Conservation (phyloP, 768 basidiomycete genomes). For the Trametes cinnabarina region DNA sequence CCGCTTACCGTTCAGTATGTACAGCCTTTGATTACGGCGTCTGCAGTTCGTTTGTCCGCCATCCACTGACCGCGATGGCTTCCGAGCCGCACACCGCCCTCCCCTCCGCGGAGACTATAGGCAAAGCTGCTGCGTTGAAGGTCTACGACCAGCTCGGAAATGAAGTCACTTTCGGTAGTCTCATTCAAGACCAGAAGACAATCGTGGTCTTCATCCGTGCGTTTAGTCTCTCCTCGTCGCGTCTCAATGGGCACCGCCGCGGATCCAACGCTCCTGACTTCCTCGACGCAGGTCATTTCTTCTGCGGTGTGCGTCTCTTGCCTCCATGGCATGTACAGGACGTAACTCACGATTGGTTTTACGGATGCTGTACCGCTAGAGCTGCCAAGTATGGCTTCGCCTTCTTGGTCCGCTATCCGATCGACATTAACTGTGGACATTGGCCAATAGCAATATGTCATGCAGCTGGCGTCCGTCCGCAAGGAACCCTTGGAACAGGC, state of each 20-base stretch:
- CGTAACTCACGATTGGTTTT: background rate
- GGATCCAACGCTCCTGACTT: background rate
- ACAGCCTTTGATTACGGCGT: conserved; percentile 2
- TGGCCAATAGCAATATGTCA: conserved; percentile 45
- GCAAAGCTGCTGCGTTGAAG: conserved; percentile 31
- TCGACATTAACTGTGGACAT: background rate
- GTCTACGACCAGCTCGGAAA: conserved; percentile 48
- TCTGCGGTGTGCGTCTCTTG: conserved; percentile 51
- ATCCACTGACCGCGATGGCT: too few relatives aligned
- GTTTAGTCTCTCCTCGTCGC: background rate
- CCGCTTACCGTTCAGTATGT: background rate
- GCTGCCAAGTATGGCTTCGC: conserved; percentile 10
- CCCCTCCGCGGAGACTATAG: conserved; percentile 27
- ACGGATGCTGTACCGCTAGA: background rate
- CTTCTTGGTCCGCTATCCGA: background rate
- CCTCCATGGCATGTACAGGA: background rate
- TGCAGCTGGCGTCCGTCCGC: conserved; percentile 43
- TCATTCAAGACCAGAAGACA: conserved; percentile 49
- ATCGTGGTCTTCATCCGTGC: conserved; percentile 65
- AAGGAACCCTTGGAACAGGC: conserved; percentile 41
- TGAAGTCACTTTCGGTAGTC: conserved; percentile 48
- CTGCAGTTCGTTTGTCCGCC: background rate
- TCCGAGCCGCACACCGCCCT: background rate
- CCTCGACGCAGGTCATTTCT: conserved; percentile 52
- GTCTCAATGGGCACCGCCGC: too few relatives aligned